Percentiles rank a stretch among this genome's conserved stretches.
Conservation (phyloP, 305 asterid genomes). For the Stenogyne calaminthoides region DNA sequence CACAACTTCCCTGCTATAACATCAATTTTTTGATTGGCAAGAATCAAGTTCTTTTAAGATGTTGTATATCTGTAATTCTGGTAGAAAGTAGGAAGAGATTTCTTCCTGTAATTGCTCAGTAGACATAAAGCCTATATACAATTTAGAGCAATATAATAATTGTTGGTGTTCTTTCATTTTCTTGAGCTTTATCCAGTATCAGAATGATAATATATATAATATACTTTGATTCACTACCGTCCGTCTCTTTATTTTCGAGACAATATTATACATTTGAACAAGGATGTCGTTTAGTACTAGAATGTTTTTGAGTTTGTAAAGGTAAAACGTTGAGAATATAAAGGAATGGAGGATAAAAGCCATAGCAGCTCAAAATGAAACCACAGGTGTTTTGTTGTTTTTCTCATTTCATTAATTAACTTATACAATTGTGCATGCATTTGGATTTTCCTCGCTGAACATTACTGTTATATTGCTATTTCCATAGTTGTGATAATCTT, state of each 20-base stretch:
- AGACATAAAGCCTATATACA: not conserved
- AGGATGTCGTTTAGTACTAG: not conserved
- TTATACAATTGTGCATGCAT: not conserved
- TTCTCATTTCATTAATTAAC: too few species aligned
- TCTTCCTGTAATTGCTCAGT: not conserved
- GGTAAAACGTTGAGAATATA: too few species aligned
- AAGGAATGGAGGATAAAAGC: too few species aligned
- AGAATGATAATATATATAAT: too few species aligned
- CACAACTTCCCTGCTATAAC: slow-evolving; percentile 3
- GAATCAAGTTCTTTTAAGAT: not conserved
- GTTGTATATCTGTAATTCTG: slow-evolving; percentile 7
- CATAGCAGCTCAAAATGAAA: too few species aligned
- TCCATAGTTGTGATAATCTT: not conserved
- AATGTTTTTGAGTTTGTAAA: too few species aligned
- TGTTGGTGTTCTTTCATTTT: not conserved
- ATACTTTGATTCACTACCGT: too few species aligned
- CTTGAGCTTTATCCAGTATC: not conserved
- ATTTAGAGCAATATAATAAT: not conserved
- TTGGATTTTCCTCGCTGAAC: not conserved
- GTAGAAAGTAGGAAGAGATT: not conserved
- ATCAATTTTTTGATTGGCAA: slow-evolving; percentile 8
- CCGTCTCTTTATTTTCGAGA: too few species aligned
- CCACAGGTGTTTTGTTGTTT: not conserved
- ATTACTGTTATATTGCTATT: not conserved
- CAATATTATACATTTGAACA: not conserved